These are phyloP conservation scores for Sporisorium sorghi DNA, from an alignment of 1,284 basidiomycete genomes.

Conservation along the genomic window DNA sequence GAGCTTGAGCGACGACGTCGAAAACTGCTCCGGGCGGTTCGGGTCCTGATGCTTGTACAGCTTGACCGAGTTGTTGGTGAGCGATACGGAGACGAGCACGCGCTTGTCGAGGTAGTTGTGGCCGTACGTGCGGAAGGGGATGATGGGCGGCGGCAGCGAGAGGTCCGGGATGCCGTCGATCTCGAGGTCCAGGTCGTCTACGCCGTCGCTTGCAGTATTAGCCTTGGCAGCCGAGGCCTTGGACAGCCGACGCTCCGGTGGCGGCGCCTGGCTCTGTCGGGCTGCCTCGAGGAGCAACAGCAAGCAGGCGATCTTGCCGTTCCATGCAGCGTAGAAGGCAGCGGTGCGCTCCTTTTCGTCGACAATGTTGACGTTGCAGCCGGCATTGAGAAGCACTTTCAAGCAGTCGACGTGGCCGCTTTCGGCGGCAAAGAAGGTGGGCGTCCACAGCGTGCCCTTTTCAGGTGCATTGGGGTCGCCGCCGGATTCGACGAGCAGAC, in stretches of 20 bases:
- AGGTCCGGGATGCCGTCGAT: constrained; percentile 90
- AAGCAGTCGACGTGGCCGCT: constrained; percentile 86
- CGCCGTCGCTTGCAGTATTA: constrained; percentile 12
- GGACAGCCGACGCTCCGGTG: constrained; percentile 5
- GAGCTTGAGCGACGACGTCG: constrained; percentile 83
- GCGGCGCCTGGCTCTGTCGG: constrained; percentile 21
- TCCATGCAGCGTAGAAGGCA: constrained; percentile 97
- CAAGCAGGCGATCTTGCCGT: constrained; percentile 80
- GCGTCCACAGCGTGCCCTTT: constrained; percentile 97
- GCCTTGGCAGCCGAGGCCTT: constrained; percentile 33
- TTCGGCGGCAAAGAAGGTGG: constrained; percentile 93
- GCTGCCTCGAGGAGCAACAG: constrained; percentile 71
- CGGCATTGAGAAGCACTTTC: constrained; percentile 80
- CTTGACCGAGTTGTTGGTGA: constrained; percentile 66
- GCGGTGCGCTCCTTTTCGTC: constrained; percentile 90
- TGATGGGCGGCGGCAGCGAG: constrained; percentile 95
- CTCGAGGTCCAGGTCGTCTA: constrained; percentile 69
- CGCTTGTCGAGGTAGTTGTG: constrained; percentile 79
- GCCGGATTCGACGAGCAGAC: constrained; percentile 76
- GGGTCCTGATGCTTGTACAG: constrained; percentile 64
- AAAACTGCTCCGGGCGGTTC: constrained; percentile 68
- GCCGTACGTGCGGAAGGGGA: constrained; percentile 76
- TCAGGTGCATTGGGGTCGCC: constrained; percentile 77
- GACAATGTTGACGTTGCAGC: constrained; percentile 78
- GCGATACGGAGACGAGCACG: constrained; percentile 85